These are phyloP conservation scores for Wickerhamomyces xylosicus DNA, from an alignment of 805 yeast species.

Conservation along the genomic window DNA sequence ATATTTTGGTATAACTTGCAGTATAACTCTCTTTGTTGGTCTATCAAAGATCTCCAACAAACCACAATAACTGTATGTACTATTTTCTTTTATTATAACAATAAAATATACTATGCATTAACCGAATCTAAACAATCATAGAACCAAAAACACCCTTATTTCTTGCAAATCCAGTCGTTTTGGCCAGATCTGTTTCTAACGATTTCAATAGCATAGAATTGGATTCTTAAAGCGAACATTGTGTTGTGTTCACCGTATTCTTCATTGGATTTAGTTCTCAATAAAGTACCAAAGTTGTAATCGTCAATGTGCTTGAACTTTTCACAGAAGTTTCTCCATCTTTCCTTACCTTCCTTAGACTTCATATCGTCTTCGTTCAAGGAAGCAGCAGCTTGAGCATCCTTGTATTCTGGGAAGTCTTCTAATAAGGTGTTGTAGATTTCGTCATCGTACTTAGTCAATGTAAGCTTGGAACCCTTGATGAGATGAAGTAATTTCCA, in stretches of 20 bases:
- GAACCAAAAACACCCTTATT: too few relatives aligned
- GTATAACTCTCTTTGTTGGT: too few relatives aligned
- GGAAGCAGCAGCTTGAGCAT: slow-evolving; percentile 41
- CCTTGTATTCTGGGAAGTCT: slow-evolving; percentile 83
- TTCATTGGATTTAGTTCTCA: slow-evolving; percentile 59
- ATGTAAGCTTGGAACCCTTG: slow-evolving; percentile 69
- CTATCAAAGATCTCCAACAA: too few relatives aligned
- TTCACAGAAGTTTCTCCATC: slow-evolving; percentile 85
- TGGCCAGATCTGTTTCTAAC: slow-evolving; percentile 84
- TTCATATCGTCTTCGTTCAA: slow-evolving; percentile 79
- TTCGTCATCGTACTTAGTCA: slow-evolving; percentile 65
- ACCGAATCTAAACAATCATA: too few relatives aligned
- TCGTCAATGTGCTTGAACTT: slow-evolving; percentile 81
- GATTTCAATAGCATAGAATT: slow-evolving; percentile 90
- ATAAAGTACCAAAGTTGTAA: slow-evolving; percentile 89
- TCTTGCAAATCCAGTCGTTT: slow-evolving; percentile 75
- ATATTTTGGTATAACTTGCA: too few relatives aligned
- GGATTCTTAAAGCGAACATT: slow-evolving; percentile 85
- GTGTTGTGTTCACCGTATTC: slow-evolving; percentile 82
- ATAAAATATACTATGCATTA: slow-evolving; percentile 2
- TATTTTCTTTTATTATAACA: too few relatives aligned
- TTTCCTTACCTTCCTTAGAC: slow-evolving; percentile 64
- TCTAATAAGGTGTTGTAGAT: slow-evolving; percentile 49
- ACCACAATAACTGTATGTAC: too few relatives aligned
- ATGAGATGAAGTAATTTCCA: slow-evolving; percentile 70